phyloP scores from a whole-genome alignment of 768 basidiomycete genomes.

The Pleurotus giganteus region DNA sequence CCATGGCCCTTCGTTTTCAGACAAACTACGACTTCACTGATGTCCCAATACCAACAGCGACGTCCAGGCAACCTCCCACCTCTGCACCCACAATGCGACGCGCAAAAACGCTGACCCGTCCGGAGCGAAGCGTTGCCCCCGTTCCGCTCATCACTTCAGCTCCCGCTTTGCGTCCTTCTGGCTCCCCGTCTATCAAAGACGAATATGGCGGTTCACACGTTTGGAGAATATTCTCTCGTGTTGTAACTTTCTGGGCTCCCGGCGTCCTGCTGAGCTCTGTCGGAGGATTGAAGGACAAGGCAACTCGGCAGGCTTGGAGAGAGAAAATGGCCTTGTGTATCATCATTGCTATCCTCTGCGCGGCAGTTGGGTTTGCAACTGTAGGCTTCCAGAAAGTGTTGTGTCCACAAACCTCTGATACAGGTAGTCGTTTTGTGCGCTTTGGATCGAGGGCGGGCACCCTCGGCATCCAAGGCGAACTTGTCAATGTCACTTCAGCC shows the following conservation, averaged over 20 bases:
- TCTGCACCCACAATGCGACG: slow-evolving; percentile 68
- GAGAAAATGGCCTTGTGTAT: slow-evolving; percentile 95
- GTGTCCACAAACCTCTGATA: slow-evolving; percentile 62
- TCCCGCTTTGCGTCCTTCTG: slow-evolving; percentile 33
- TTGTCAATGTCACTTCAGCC: slow-evolving; percentile 70
- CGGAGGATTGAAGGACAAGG: slow-evolving; percentile 79
- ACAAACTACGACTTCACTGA: slow-evolving; percentile 52
- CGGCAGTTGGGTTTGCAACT: slow-evolving; percentile 83
- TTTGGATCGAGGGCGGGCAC: slow-evolving; percentile 60
- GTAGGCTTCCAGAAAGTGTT: slow-evolving; percentile 92
- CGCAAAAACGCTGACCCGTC: slow-evolving; percentile 94
- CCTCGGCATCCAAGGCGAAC: slow-evolving; percentile 72
- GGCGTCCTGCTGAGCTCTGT: slow-evolving; percentile 67
- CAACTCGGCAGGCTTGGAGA: slow-evolving; percentile 88
- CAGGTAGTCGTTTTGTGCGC: slow-evolving; percentile 44
- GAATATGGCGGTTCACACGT: slow-evolving; percentile 48
- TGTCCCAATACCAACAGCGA: slow-evolving; percentile 65
- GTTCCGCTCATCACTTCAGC: slow-evolving; percentile 84
- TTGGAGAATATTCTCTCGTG: slow-evolving; percentile 80
- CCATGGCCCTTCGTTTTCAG: slow-evolving; percentile 53
- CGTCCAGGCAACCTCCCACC: slow-evolving; percentile 43
- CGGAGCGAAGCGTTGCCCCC: slow-evolving; percentile 92
- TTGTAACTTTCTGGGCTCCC: slow-evolving; percentile 92
- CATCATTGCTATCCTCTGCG: slow-evolving; percentile 79
- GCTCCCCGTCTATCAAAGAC: slow-evolving; percentile 28